Base-by-base conservation (phyloP, 2,329 filamentous ascomycete species). In the Grosmannia clavigera region DNA sequence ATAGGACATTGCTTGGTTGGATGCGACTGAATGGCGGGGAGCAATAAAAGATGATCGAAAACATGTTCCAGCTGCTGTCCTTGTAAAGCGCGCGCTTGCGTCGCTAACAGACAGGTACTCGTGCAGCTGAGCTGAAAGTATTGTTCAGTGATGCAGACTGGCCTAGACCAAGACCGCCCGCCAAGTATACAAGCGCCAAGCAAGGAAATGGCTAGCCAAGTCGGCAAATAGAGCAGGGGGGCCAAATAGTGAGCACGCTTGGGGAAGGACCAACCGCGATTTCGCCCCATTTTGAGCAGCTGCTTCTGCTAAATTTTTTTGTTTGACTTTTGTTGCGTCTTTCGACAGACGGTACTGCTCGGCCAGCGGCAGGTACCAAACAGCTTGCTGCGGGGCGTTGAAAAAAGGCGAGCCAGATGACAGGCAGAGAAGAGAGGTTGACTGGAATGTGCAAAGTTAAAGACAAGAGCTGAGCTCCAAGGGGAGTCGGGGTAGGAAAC, bases 231-330 rank as follows among this genome's bases (percentile, higher is more conserved):
- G 31, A 12, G 31, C 52, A 40, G 52, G 52, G 52, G 53, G 22
- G 22, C 22, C 35, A 3, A 56, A 56, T 43, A 40, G 12, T 22
- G 54, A 29, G 38, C 54, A 22, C 27, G 54, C 35, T 40, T 52
- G 43, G 58, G 43, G 55, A 63, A 65, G 61, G 65, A 79, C 78
- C 70, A 73, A 81, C 78, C 78, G 72, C 78, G 75, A 78, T 77
- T 80, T 67, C 78, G 77, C 68, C 71, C 78, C 78, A 81, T 81
- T 65, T 73, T 78, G 53, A 56, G 57, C 50, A 46, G 29, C 12
- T 31, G n/a, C 25, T 40, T 25, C 57, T 63, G 61, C 62, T 64
- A 9, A n/a, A 22, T 22, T 22, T 29, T 56, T 25, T 33, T 11
- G 16, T 16, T 22, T 33, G 52, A 4, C 7, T 22, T n/a, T 54